Evolutionary conservation across 2,329 filamentous ascomycete genomes (phyloP), one percentile per base, ranked within the genome.

Genomic region (Fusarium siculi): DNA sequence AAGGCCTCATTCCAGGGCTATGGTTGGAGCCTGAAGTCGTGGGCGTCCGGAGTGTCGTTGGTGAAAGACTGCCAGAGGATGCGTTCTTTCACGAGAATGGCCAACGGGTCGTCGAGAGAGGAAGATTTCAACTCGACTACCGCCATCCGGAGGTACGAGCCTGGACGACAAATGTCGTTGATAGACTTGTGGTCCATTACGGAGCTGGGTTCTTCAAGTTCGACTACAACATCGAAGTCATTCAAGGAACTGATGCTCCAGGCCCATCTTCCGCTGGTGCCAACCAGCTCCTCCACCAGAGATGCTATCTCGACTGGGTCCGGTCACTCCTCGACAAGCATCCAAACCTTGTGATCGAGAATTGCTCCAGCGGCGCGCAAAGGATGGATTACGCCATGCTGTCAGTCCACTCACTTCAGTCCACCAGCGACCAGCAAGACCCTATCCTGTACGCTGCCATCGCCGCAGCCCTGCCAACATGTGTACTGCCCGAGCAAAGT

Each of bases 1-100:
- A 61, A 11, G 81, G 80, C 0, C 63, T 82, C 5, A 74, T 57
- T 0, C 81, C 80, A 0, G 81, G 80, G 0, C 67, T 82, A 0
- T 82, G 81, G 81, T 39, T 82, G 6, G 81, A 82, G 63, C 80
- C 80, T 5, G 81, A 82, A 50, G 81, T 82, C 7, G 72, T 82
- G 12, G 81, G 80, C 7, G 71, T 81, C 34, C 72, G 7, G 66
- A 80, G 55, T 74, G 72, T 12, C 15, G 69, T 12, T 55, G 74
- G n/a, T 0, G 14, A 49, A 1, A 37, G 6, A 37, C 64, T 82
- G 0, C 80, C 80, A 6, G 25, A 70, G 3, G 78, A 81, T 7
- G 78, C 79, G 0, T 82, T 81, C 71, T 82, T 82, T 69, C 76
- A 80, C 19, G 64, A 76, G 12, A 62, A 78, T 12, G 80, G 80